phyloP scores from a whole-genome alignment of 75 land plant species.

The Chamaecyparis obtusa region DNA sequence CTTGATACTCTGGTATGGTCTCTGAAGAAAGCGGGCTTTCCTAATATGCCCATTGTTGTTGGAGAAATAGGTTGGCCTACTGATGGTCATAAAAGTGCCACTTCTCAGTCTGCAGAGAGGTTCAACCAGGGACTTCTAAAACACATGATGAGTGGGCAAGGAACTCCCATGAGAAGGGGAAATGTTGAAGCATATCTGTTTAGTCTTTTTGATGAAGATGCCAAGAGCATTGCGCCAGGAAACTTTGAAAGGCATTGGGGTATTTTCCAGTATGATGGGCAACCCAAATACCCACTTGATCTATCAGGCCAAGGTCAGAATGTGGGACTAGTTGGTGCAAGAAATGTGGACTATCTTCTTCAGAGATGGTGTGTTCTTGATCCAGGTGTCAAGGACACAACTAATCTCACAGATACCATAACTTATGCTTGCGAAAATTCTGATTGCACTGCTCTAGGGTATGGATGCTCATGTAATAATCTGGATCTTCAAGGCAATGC shows the following conservation, averaged over 20 bases:
- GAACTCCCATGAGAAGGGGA: conserved; percentile 54
- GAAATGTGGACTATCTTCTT: conserved; percentile 39
- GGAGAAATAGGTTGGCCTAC: conserved; percentile 91
- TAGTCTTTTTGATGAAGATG: conserved; percentile 64
- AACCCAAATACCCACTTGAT: conserved; percentile 53
- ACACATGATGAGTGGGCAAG: conserved; percentile 37
- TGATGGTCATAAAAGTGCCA: conserved; percentile 64
- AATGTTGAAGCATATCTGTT: conserved; percentile 54
- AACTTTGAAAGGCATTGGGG: conserved; percentile 89
- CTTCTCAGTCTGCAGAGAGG: conserved; percentile 30
- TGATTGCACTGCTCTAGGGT: conserved; percentile 66
- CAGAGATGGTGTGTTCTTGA: conserved; percentile 57
- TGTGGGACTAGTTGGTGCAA: conserved; percentile 29
- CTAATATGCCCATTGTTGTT: conserved; percentile 43
- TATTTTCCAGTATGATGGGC: conserved; percentile 59
- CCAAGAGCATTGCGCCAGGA: conserved; percentile 67
- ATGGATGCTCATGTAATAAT: conserved; percentile 56
- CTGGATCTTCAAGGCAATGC: conserved; percentile 45
- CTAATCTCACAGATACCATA: conserved; percentile 30
- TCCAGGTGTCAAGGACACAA: conserved; percentile 20
- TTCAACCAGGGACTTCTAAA: conserved; percentile 53
- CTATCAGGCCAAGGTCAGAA: conserved; percentile 29
- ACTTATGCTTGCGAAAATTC: conserved; percentile 57
- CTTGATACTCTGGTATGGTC: conserved; percentile 60
- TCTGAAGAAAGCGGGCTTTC: conserved; percentile 51